These are phyloP conservation scores for Alternaria hordeiaustralica DNA, from an alignment of 2,329 filamentous ascomycete species.

Conservation along the genomic window DNA sequence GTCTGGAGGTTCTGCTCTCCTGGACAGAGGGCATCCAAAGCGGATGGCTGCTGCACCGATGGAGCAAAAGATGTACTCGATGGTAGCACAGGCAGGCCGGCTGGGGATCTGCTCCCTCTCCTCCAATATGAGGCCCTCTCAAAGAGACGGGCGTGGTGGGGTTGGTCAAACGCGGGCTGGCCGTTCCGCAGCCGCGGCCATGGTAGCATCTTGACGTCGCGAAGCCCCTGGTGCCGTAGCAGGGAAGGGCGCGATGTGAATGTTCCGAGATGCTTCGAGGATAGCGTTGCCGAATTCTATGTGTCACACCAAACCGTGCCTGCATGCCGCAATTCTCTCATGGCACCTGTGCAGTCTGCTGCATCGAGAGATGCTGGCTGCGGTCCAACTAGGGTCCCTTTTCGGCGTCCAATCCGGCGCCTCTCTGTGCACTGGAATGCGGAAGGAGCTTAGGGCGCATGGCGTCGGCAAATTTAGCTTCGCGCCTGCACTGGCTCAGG, in stretches of 20 bases:
- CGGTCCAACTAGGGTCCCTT: not conserved
- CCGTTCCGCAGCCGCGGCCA: conserved; percentile 52
- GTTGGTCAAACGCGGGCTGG: conserved; percentile 50
- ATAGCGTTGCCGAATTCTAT: conserved; percentile 27
- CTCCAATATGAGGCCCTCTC: conserved; percentile 27
- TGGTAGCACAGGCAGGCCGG: conserved; percentile 40
- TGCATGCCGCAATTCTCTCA: conserved; percentile 22
- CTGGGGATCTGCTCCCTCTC: conserved; percentile 35
- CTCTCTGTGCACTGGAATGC: conserved; percentile 23
- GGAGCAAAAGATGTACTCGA: conserved; percentile 41
- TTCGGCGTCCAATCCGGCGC: conserved; percentile 26
- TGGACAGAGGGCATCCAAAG: conserved; percentile 35
- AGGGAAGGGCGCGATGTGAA: conserved; percentile 29
- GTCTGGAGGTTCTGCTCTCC: conserved; percentile 29
- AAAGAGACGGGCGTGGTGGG: conserved; percentile 37
- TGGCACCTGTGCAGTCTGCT: conserved; percentile 26
- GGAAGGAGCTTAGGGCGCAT: conserved; percentile 25
- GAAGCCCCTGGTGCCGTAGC: conserved; percentile 42
- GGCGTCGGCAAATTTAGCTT: conserved; percentile 38
- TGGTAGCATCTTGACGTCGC: conserved; percentile 50
- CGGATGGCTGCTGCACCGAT: conserved; percentile 41
- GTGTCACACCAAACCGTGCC: conserved; percentile 38
- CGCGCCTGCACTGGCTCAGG: conserved; percentile 26
- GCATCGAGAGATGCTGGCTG: conserved; percentile 17
- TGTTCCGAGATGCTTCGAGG: conserved; percentile 29